Evolutionary conservation across 2,329 filamentous ascomycete genomes (phyloP), one percentile per base, ranked within the genome.

Genomic region (Hymenoscyphus repandus): DNA sequence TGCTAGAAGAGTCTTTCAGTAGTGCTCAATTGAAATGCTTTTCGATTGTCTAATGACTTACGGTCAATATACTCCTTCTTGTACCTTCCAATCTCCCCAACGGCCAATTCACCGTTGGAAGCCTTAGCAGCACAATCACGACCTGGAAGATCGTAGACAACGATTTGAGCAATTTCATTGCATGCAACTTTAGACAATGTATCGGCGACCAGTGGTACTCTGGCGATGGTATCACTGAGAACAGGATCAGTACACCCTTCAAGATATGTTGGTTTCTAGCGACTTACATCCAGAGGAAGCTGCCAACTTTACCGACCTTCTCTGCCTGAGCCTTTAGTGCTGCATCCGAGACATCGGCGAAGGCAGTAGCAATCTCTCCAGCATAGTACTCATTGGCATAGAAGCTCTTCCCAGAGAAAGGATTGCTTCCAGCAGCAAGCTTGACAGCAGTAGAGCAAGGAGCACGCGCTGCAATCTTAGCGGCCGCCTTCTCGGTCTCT

Each of bases 121-220:
- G 77, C 77, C 7, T 73, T 71, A 3, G 78, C 77, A 27, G 77
- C 72, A 58, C 78, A 82, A 67, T 81, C 78, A 63, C 78, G 75
- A 60, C 79, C 76, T 11, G 78, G 78, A 2, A 81, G 72, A 63
- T 81, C 73, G 61, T 81, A 81, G 49, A 82, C 72, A 47, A 80
- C 77, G 10, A 62, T 51, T 46, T 58, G 53, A 40, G 80, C 72
- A 45, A 73, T 69, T 5, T 70, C 76, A 10, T 71, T 73, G 51
- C 76, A 74, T 6, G 69, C 64, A 31, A 67, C 73, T 22, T 74
- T 68, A n/a, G 62, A 65, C 18, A 81, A 68, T 15, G 73, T 76
- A 18, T 64, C 56, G 15, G 69, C 65, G 64, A 79, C 71, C 47
- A 74, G 57, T 48, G 72, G 68, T 13, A 79, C 69, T 61, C 78